Base-by-base conservation (phyloP, 208 protist species). In the Giardia duodenalis region DNA sequence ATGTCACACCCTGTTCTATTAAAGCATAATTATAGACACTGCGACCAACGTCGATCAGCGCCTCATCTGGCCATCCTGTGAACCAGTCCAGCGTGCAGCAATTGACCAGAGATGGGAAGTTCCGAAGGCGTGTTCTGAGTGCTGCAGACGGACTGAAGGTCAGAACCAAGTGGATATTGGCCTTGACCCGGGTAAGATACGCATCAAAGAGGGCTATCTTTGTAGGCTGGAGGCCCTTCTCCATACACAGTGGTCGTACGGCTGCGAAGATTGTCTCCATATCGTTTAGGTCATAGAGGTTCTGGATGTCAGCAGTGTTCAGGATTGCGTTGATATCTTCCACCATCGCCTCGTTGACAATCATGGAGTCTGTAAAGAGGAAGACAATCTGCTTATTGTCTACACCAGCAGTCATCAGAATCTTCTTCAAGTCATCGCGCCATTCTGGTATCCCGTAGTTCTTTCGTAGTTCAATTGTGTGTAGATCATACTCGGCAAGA, bases 241-340 rank as follows among this genome's bases (percentile, higher is more conserved):
- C 86, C 4, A 89, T 42, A 42, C 86, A 89, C 3, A 89, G 3
- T n/a, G 86, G 86, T 39, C 57, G 57, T 10, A 76, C 57, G 19
- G 57, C 57, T 30, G 57, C 30, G 57, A 76, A 76, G 57, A 99
- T 88, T 96, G 96, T n/a, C 95, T 96, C 98, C 98, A 99, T 97
- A 95, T 98, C 98, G 93, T 99, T 98, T 92, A 98, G 96, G 88
- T 99, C 97, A 43, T 95, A 95, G 94, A 98, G 99, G 30, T 99
- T 95, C 2, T 98, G 97, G 2, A 98, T 97, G 76, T 99, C 98
- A 87, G 98, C 97, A 2, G 96, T 97, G 90, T 98, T 98, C 0
- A 99, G 95, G 95, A 99, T 98, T 95, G 98, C 99, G 95, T 99
- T 99, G 95, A 99, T 98, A 87, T 98, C 95, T 96, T 99, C 98